Conservation (phyloP, 768 basidiomycete genomes). For the Trametes maxima region DNA sequence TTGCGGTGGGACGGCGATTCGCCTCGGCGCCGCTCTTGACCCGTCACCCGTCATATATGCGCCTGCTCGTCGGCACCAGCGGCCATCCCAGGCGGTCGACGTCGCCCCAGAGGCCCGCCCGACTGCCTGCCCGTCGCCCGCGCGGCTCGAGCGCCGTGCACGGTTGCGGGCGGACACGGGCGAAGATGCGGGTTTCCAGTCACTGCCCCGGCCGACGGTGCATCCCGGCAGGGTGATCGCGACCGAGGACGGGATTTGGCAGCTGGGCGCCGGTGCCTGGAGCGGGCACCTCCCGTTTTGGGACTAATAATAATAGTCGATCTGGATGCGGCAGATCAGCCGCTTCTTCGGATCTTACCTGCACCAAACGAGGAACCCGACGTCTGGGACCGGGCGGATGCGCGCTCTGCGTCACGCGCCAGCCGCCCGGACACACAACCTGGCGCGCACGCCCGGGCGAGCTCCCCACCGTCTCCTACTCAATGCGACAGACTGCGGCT, state of each 20-base stretch:
- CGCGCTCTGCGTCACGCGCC: conserved; percentile 20
- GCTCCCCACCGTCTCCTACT: not conserved
- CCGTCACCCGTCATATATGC: conserved; percentile 14
- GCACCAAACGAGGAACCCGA: conserved; percentile 12
- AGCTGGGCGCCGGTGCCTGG: conserved; percentile 29
- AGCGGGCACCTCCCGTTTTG: conserved; percentile 16
- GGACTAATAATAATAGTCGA: conserved; percentile 21
- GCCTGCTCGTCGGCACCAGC: not conserved
- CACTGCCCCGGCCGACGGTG: conserved; percentile 9
- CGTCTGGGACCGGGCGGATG: conserved; percentile 13
- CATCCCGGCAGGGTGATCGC: conserved; percentile 3
- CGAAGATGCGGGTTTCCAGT: conserved; percentile 13
- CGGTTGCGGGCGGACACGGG: not conserved
- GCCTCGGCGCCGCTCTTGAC: conserved; percentile 27
- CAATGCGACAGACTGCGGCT: conserved; percentile 11
- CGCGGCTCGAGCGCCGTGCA: not conserved
- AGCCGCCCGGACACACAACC: conserved; percentile 9
- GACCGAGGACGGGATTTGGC: conserved; percentile 12
- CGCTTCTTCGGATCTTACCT: conserved; percentile 24
- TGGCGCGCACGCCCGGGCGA: not conserved
- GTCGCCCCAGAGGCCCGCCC: not conserved
- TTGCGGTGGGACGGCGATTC: conserved; percentile 31
- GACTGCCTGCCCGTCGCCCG: not conserved
- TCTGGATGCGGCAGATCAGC: conserved; percentile 27
- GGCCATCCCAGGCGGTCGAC: not conserved